Conservation (phyloP, 257 asterid genomes). For the Vinca minor region DNA sequence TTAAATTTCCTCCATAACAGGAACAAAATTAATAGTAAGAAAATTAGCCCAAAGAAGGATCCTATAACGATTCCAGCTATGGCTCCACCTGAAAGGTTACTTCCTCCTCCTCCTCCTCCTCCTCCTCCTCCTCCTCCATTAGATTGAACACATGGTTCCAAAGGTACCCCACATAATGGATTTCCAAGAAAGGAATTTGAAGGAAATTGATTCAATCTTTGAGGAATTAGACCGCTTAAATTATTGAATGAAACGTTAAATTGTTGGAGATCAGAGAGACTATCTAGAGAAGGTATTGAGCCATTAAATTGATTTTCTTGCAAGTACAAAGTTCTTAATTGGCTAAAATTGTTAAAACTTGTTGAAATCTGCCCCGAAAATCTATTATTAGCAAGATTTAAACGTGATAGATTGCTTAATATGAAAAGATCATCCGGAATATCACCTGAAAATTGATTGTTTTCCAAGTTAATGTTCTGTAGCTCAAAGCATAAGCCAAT, state of each 20-base stretch:
- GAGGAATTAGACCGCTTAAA: conserved; percentile 38
- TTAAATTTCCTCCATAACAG: conserved; percentile 26
- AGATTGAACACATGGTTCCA: conserved; percentile 27
- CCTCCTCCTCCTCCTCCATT: conserved; percentile 2
- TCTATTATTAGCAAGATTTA: conserved; percentile 33
- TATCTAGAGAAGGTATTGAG: conserved; percentile 27
- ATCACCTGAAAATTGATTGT: conserved; percentile 46
- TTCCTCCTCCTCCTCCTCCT: conserved; percentile 5
- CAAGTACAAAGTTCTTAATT: conserved; percentile 33
- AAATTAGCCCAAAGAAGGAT: conserved; percentile 22
- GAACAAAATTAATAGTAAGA: conserved; percentile 15
- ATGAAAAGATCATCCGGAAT: conserved; percentile 34
- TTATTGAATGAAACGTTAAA: conserved; percentile 55
- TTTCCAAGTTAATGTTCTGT: conserved; percentile 28
- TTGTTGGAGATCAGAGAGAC: conserved; percentile 16
- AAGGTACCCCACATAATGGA: conserved; percentile 40
- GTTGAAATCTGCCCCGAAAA: conserved; percentile 34
- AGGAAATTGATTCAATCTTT: conserved; percentile 22
- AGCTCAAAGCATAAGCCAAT: conserved; percentile 39
- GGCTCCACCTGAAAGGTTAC: conserved; percentile 37
- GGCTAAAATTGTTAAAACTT: conserved; percentile 24
- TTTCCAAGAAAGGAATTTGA: conserved; percentile 37
- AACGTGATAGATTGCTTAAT: conserved; percentile 31
- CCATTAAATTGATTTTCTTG: conserved; percentile 51
- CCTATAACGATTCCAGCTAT: conserved; percentile 55